Base-by-base conservation (phyloP, 2,329 filamentous ascomycete species). In the Stagonosporopsis rhizophila region DNA sequence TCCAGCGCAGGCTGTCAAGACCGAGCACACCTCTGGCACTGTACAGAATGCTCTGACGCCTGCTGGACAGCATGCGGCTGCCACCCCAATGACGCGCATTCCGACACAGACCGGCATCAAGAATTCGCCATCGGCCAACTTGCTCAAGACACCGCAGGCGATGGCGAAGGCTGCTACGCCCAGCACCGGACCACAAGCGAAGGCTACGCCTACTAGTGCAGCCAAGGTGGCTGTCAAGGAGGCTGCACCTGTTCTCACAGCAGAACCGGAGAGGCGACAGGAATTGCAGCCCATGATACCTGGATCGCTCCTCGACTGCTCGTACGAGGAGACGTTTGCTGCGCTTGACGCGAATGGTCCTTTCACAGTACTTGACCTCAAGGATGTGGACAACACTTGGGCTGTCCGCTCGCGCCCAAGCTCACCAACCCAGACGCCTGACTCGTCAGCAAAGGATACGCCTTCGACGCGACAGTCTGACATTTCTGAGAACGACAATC, bases 401-500 rank as follows among this genome's bases (percentile, higher is more conserved):
- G 63, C 60, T 2, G 55, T 70, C 4, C 71, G 71, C n/a, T 73
- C 71, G 15, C 67, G 68, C 4, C 67, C 69, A 8, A 68, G 56
- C 25, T 75, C 73, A 5, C 73, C 73, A 3, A 65, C 66, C 3
- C 63, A 66, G 19, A 76, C 69, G 6, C 73, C 74, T 2, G 72
- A 74, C 27, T 75, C 74, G 12, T 71, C 72, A 0, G 64, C 70
- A 23, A 76, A 78, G 61, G 68, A 77, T 61, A 70, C 72, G 17
- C 69, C 72, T 2, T 72, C 69, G 5, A 77, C 74, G 23, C 68
- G 70, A 22, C 73, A 71, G 42, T 79, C 75, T 40, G 79, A 81
- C 50, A 76, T 80, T 20, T 76, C 71, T 19, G 75, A 78, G 60
- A 74, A 74, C 51, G 77, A 79, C 60, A 74, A 75, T 27, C 61